Conservation (phyloP, 495 filamentous ascomycete genomes). For the Penicillium flavigenum region DNA sequence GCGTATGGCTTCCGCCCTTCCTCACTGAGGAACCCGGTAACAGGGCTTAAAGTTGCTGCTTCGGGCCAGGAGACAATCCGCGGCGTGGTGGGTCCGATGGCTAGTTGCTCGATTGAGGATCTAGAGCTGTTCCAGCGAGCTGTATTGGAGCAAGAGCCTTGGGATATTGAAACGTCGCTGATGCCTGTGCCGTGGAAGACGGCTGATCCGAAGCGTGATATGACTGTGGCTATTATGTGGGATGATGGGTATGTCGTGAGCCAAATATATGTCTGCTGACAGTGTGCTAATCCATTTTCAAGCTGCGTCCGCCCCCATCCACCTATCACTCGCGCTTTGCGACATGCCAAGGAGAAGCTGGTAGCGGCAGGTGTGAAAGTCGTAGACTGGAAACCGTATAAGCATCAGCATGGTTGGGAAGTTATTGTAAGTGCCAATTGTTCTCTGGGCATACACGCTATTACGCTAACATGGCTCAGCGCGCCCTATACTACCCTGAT, state of each 20-base stretch:
- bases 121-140: conserved; percentile 63
- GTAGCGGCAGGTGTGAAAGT: conserved; percentile 53
- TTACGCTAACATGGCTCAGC: conserved; percentile 23
- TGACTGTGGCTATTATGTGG: conserved; percentile 69
- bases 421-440: conserved; percentile 45
- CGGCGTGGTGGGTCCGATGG: conserved; percentile 61
- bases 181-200: conserved; percentile 60
- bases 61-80: conserved; percentile 59
- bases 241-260: conserved; percentile 52
- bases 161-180: conserved; percentile 58
- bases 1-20: conserved; percentile 59
- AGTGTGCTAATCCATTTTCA: not conserved
- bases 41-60: conserved; percentile 46
- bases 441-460: not conserved
- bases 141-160: conserved; percentile 58
- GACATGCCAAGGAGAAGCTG: conserved; percentile 55
- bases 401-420: conserved; percentile 59
- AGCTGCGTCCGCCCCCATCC: conserved; percentile 61
- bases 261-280: not conserved
- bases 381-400: conserved; percentile 65
- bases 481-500: conserved; percentile 56
- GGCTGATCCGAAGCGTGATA: conserved; percentile 38
- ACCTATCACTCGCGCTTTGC: conserved; percentile 61
- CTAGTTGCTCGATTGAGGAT: conserved; percentile 58
- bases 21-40: conserved; percentile 51